Evolutionary conservation across 179 eudicot species (phyloP).

Genomic region (Beta lomatogona): DNA sequence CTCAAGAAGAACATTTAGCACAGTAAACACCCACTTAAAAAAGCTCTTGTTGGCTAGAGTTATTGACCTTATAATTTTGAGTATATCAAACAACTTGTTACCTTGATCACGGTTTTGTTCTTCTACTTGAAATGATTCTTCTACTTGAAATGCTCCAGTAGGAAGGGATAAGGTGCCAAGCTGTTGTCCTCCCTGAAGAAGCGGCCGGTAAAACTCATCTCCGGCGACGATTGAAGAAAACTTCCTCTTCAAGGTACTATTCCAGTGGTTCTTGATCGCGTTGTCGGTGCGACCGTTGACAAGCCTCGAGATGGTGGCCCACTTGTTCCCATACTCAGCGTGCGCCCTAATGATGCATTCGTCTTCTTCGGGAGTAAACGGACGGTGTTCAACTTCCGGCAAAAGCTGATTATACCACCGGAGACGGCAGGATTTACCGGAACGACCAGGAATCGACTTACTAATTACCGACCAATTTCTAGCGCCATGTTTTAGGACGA

Average conservation of each 20-base stretch:
- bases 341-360: conserved; percentile 40
- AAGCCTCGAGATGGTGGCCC: conserved; percentile 46
- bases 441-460: conserved; percentile 41
- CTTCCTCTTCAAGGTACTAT: conserved; percentile 45
- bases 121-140: conserved; percentile 3
- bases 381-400: conserved; percentile 46
- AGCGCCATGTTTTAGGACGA: conserved; percentile 37
- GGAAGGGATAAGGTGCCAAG: too few species aligned
- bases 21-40: conserved; percentile 22
- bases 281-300: conserved; percentile 48
- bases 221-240: conserved; percentile 16
- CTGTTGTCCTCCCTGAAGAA: too few species aligned
- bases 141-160: neutral
- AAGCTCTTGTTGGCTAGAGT: neutral
- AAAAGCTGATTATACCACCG: conserved; percentile 57
- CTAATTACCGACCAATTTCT: conserved; percentile 47
- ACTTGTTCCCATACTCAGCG: conserved; percentile 36
- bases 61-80: neutral
- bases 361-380: conserved; percentile 42
- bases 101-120: neutral
- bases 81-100: neutral
- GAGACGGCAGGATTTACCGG: conserved; percentile 45
- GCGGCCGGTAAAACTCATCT: conserved; percentile 25
- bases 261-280: conserved; percentile 54
- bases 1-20: conserved; percentile 26